Evolutionary conservation across 179 eudicot species (phyloP), one percentile per base, ranked within the genome.

Genomic region (Beta macrorhiza): DNA sequence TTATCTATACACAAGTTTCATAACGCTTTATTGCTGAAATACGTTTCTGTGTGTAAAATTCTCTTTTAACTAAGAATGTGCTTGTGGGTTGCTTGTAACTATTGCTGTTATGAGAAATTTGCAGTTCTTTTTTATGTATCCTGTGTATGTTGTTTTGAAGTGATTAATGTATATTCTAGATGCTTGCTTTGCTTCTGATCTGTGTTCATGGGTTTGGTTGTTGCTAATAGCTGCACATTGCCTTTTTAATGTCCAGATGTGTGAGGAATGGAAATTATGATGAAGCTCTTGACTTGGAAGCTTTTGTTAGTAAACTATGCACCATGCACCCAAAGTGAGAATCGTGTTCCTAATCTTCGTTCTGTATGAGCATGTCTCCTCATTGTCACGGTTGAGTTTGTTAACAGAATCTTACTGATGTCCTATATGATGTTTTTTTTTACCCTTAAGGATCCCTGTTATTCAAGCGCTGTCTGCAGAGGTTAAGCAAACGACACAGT

Each of bases 301-400:
- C 98, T 65, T 97, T 87, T 89, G 98, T 97, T 84, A 83, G 90
- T 86, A 97, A 97, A 81, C 89, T 94, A 44, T 92, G 93, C 64
- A 91, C 98, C 42, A 92, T 97, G 99, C 99, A 94, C 83, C 98
- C 97, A 32, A 91, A 94, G 99, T 94, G 87, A 91, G 99, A 58
- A 83, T 85, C 73, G 49, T 55, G 68, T 79, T 52, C 32, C 70
- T 32, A 13, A 45, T 68, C 72, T 81, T 53, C 32, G 7, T 78
- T 72, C 57, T 76, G 72, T 56, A 14, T 55, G 67, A 14, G 63
- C 62, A 69, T 63, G 68, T 71, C 57, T 64, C 71, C 16, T 1
- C 42, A 51, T 73, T 29, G 13, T 73, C 62, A 19, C 42, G 22
- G 42, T 61, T 84, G 45, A 77, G 42, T 64, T 68, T 32, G 14